Percentiles rank a stretch among this genome's conserved stretches.
Conservation (phyloP, 768 basidiomycete species). For the Suillus plorans region DNA sequence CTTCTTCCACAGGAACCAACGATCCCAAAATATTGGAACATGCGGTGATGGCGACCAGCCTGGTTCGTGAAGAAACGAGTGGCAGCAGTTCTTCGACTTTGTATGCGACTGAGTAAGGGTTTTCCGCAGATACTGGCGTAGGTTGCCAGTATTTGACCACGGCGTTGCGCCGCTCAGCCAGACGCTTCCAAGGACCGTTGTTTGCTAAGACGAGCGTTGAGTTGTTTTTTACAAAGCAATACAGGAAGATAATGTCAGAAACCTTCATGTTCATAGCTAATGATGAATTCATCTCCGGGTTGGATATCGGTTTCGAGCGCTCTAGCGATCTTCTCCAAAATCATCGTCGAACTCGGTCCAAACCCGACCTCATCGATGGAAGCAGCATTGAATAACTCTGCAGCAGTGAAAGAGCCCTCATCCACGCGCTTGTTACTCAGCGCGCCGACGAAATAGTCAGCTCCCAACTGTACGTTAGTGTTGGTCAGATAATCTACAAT, state of each 20-base stretch:
- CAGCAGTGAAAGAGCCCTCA: constrained; percentile 51
- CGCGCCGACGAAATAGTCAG: constrained; percentile 61
- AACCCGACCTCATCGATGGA: constrained; percentile 64
- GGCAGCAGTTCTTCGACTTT: constrained; percentile 57
- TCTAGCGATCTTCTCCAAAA: constrained; percentile 67
- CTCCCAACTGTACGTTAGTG: constrained; percentile 75
- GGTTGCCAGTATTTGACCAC: constrained; percentile 61
- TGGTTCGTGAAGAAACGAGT: constrained; percentile 63
- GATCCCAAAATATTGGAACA: constrained; percentile 78
- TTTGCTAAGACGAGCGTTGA: constrained; percentile 49
- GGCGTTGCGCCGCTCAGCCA: constrained; percentile 57
- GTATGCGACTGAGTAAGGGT: constrained; percentile 65
- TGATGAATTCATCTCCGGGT: constrained; percentile 68
- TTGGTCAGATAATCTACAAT: constrained; percentile 68
- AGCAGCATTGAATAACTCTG: constrained; percentile 63
- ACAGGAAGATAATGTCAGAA: constrained; percentile 4
- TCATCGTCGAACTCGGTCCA: constrained; percentile 64
- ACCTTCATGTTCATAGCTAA: constrained; percentile 85
- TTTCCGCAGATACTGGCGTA: constrained; percentile 45
- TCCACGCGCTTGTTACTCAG: constrained; percentile 50
- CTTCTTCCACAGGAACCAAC: constrained; percentile 57
- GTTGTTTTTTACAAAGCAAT: not conserved
- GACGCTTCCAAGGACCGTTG: constrained; percentile 71
- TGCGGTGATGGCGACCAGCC: constrained; percentile 70
- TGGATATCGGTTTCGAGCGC: constrained; percentile 55